Percentiles rank a stretch among this genome's conserved stretches.
Evolutionary conservation across 2,329 filamentous ascomycete genomes (phyloP).

Genomic region (Graphilbum sp.): DNA sequence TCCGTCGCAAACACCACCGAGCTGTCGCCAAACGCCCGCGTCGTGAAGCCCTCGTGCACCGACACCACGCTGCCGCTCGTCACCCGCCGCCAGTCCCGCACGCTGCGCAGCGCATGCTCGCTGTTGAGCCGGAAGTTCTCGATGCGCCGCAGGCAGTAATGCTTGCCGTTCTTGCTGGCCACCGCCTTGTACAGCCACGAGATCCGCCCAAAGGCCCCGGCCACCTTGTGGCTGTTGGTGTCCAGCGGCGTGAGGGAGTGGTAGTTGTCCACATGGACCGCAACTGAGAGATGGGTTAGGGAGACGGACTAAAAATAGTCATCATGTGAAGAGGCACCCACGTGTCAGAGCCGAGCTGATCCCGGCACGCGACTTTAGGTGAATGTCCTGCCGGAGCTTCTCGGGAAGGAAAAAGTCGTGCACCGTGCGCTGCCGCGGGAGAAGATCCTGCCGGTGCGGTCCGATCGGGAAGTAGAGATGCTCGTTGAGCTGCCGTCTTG

Average conservation of each 20-base stretch:
- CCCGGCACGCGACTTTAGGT: slow-evolving; percentile 74
- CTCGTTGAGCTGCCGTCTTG: slow-evolving; percentile 50
- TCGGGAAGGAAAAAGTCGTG: slow-evolving; percentile 90
- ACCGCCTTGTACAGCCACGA: slow-evolving; percentile 95
- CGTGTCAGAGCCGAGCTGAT: slow-evolving; percentile 62
- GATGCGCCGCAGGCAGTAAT: slow-evolving; percentile 74
- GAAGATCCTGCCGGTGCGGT: slow-evolving; percentile 63
- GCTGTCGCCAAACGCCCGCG: slow-evolving; percentile 81
- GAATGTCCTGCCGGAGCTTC: slow-evolving; percentile 70
- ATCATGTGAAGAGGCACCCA: too few species aligned
- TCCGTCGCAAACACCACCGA: slow-evolving; percentile 89
- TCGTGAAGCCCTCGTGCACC: slow-evolving; percentile 85
- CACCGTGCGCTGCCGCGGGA: slow-evolving; percentile 70
- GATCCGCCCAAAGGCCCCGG: slow-evolving; percentile 53
- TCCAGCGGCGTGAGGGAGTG: slow-evolving; percentile 87
- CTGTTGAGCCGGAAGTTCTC: slow-evolving; percentile 83
- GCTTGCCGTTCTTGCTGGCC: slow-evolving; percentile 72
- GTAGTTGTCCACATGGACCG: slow-evolving; percentile 55
- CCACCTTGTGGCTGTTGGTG: slow-evolving; percentile 40
- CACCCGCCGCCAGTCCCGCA: slow-evolving; percentile 80
- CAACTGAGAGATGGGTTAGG: slow-evolving; percentile 14
- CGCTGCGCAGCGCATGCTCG: slow-evolving; percentile 71
- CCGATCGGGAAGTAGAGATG: slow-evolving; percentile 85
- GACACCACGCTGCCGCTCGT: slow-evolving; percentile 69
- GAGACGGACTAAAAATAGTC: background rate